Evolutionary conservation across 345 rosid species (phyloP).

Genomic region (Murraya paniculata): DNA sequence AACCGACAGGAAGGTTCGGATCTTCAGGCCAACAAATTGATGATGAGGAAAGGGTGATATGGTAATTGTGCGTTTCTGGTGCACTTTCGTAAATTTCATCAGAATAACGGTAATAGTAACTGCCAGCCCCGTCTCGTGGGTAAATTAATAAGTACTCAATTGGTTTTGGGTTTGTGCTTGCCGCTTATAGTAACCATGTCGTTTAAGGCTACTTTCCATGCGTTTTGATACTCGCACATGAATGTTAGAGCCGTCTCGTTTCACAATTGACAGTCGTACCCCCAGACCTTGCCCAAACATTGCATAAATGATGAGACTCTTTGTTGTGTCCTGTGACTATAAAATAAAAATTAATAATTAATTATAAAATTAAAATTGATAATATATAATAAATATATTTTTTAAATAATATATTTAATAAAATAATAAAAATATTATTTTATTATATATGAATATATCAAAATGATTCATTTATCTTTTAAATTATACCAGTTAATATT

Average conservation of each 20-base stretch:
- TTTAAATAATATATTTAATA: too few relatives aligned
- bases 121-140: neutral
- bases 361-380: too few relatives aligned
- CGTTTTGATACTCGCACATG: neutral
- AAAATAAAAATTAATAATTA: too few relatives aligned
- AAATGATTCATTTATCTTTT: rapidly evolving
- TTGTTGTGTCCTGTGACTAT: too few relatives aligned
- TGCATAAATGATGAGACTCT: too few relatives aligned
- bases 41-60: neutral
- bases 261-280: too few relatives aligned
- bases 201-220: neutral
- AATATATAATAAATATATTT: too few relatives aligned
- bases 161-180: neutral
- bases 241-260: neutral
- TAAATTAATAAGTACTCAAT: too few relatives aligned
- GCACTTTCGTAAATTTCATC: neutral
- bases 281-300: too few relatives aligned
- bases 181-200: neutral
- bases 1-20: slow-evolving; percentile 10
- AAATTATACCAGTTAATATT: rapidly evolving
- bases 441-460: too few relatives aligned
- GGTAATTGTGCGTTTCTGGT: neutral
- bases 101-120: neutral
- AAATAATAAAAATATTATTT: too few relatives aligned
- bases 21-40: neutral